These are phyloP conservation scores for Pseudopyricularia javanii DNA, from an alignment of 2,329 filamentous ascomycete species.

Conservation along the genomic window DNA sequence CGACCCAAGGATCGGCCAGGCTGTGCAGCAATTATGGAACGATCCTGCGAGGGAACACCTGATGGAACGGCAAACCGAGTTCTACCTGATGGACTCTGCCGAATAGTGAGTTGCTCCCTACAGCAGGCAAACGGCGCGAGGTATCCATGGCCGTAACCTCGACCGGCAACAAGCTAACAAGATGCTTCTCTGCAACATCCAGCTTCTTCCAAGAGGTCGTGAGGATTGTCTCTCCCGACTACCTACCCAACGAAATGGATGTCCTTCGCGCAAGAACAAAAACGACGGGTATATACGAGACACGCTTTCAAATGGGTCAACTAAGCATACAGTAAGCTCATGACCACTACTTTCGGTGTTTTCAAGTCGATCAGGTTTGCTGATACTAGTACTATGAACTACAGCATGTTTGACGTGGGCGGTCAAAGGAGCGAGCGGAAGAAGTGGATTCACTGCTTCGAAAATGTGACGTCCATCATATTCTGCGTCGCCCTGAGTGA, in stretches of 20 bases:
- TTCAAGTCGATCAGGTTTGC: neutral
- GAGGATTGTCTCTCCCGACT: slow-evolving; percentile 73
- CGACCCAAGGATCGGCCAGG: slow-evolving; percentile 67
- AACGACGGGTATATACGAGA: slow-evolving; percentile 98
- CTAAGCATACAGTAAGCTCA: slow-evolving; percentile 86
- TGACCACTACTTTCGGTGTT: no score
- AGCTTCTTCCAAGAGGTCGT: slow-evolving; percentile 94
- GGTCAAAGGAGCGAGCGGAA: slow-evolving; percentile 95
- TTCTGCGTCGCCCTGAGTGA: slow-evolving; percentile 97
- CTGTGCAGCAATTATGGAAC: slow-evolving; percentile 79
- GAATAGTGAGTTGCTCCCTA: slow-evolving; percentile 64
- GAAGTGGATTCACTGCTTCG: slow-evolving; percentile 99
- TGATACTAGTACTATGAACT: neutral
- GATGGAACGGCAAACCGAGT: slow-evolving; percentile 91
- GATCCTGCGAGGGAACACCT: slow-evolving; percentile 73
- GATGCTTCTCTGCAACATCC: neutral
- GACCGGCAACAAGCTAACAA: neutral
- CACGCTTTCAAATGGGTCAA: slow-evolving; percentile 95
- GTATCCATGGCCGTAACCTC: neutral
- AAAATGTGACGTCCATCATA: slow-evolving; percentile 98
- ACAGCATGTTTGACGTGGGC: slow-evolving; percentile 97
- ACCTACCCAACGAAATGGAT: slow-evolving; percentile 88
- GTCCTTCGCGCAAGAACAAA: slow-evolving; percentile 93
- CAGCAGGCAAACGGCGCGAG: neutral
- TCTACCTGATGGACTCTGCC: slow-evolving; percentile 98